Conservation (phyloP, 345 rosid genomes). For the Draba incana region DNA sequence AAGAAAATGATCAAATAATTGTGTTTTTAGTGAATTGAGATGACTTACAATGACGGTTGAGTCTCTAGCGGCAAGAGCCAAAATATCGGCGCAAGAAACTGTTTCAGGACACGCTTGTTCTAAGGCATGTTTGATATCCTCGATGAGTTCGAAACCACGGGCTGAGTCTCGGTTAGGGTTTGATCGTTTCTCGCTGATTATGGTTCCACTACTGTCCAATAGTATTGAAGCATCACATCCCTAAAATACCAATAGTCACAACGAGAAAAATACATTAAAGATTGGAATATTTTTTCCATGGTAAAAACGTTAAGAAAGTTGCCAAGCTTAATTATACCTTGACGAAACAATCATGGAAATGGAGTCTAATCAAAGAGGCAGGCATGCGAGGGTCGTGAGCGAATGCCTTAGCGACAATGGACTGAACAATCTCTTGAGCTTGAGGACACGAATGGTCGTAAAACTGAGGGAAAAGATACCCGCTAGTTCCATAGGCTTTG, state of each 20-base stretch:
- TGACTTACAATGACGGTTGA: conserved; percentile 77
- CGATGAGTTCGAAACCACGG: conserved; percentile 81
- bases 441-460: conserved; percentile 74
- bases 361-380: conserved; percentile 76
- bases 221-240: conserved; percentile 86
- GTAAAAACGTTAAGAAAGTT: not conserved
- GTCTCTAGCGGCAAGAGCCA: conserved; percentile 88
- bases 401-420: conserved; percentile 58
- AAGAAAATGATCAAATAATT: not conserved
- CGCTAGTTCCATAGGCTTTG: conserved; percentile 38
- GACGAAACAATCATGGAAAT: conserved; percentile 87
- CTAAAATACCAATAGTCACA: conserved; percentile 36
- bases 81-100: conserved; percentile 83
- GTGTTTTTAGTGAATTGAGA: not conserved
- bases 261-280: not conserved
- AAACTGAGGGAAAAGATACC: conserved; percentile 64
- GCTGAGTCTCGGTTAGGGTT: conserved; percentile 77
- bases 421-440: conserved; percentile 59
- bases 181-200: conserved; percentile 74
- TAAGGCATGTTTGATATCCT: conserved; percentile 71
- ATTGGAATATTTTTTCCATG: not conserved
- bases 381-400: conserved; percentile 66
- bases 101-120: conserved; percentile 78
- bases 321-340: conserved; percentile 43
- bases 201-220: conserved; percentile 61